These are phyloP conservation scores for Mycena capillaripes DNA, from an alignment of 768 basidiomycete genomes.

Conservation along the genomic window DNA sequence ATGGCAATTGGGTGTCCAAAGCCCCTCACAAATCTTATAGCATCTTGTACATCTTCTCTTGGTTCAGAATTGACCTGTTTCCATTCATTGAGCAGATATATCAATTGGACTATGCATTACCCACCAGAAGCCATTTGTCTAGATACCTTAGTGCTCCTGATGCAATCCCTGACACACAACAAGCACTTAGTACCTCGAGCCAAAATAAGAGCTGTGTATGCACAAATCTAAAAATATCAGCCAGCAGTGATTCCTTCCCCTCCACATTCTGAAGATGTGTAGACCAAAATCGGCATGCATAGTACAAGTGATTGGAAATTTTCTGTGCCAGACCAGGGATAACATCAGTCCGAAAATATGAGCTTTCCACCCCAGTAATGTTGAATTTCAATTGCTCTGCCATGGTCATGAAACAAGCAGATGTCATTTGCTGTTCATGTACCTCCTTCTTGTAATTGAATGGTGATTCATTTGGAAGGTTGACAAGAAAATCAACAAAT, in stretches of 20 bases:
- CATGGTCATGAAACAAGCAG: slow-evolving; percentile 1
- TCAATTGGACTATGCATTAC: not conserved
- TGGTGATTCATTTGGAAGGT: not conserved
- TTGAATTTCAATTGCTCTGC: slow-evolving; percentile 5
- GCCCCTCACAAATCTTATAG: not conserved
- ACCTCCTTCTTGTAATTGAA: not conserved
- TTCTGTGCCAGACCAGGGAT: not conserved
- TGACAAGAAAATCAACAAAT: slow-evolving; percentile 12
- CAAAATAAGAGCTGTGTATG: slow-evolving; percentile 9
- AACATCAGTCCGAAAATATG: not conserved
- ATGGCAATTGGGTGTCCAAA: slow-evolving; percentile 4
- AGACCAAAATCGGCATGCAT: slow-evolving; percentile 17
- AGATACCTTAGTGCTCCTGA: not conserved
- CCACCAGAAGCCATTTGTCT: not conserved
- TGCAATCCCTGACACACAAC: slow-evolving; percentile 1
- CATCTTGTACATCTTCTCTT: not conserved
- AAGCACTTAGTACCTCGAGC: slow-evolving; percentile 13
- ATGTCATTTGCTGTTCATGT: slow-evolving; percentile 3
- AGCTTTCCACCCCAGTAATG: slow-evolving; percentile 4
- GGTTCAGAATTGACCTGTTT: not conserved
- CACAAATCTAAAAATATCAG: not conserved
- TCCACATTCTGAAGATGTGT: not conserved
- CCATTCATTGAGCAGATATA: not conserved
- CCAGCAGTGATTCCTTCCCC: slow-evolving; percentile 4
- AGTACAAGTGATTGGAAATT: not conserved